Evolutionary conservation across 805 yeast species (phyloP).

Genomic region (Yueomyces sp.): DNA sequence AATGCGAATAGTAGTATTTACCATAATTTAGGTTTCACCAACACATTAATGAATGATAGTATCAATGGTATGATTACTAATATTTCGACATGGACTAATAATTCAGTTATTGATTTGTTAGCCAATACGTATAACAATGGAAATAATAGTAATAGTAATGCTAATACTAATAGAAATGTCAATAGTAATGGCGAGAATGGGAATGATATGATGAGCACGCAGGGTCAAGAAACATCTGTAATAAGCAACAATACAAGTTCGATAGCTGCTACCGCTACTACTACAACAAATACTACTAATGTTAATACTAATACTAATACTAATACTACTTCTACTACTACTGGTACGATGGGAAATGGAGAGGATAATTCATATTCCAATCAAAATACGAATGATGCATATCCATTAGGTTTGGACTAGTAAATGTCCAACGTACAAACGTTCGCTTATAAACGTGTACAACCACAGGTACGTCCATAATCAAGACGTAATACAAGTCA

Average conservation of each 20-base stretch:
- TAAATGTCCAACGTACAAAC: too few species aligned
- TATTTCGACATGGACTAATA: constrained; percentile 43
- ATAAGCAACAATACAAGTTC: background rate
- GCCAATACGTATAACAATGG: constrained; percentile 1
- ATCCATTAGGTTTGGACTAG: too few species aligned
- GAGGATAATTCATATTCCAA: too few species aligned
- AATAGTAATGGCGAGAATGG: background rate
- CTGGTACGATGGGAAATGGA: too few species aligned
- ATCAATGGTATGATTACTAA: constrained; percentile 41
- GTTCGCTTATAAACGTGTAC: too few species aligned
- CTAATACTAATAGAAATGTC: background rate
- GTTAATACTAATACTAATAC: too few species aligned
- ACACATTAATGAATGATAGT: background rate
- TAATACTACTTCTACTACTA: too few species aligned
- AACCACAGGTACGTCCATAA: too few species aligned
- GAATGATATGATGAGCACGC: background rate
- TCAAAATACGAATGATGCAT: too few species aligned
- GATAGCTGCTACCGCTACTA: background rate
- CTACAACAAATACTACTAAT: background rate
- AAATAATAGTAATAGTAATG: background rate
- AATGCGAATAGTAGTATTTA: too few species aligned
- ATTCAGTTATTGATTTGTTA: constrained; percentile 13
- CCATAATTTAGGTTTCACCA: too few species aligned
- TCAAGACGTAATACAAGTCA: too few species aligned
- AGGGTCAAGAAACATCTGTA: background rate